Evolutionary conservation across 2,329 filamentous ascomycete species (phyloP), one percentile per base, ranked within the genome.

Genomic region (Cladosporium sp.): DNA sequence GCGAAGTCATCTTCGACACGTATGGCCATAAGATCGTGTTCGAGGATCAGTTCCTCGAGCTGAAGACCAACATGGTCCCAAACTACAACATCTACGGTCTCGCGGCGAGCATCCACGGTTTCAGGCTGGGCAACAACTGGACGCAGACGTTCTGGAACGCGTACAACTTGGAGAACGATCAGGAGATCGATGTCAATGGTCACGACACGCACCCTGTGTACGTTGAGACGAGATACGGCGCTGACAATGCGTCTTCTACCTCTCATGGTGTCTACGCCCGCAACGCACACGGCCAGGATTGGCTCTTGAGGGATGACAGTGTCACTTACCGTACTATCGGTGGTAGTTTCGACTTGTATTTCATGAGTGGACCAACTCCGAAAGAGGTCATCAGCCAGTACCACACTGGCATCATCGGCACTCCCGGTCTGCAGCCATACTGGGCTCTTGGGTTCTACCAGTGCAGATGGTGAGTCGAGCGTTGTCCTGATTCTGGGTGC

Each of bases 231-330:
- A 58, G 65, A 7, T 68, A 67, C 41, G 49, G 56, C 7, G 54
- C 56, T 10, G 57, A 49, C 13, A 49, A 53, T n/a, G 46, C 52
- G 13, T 28, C 19, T 18, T 53, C 58, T 1, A 56, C 56, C 1
- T 60, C 64, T 4, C 64, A 68, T 46, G 64, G 63, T n/a, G 61
- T 68, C 1, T 68, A 68, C 54, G 64, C 60, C 9, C 58, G 66
- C 4, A 67, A 68, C 42, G 62, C 63, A 2, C 64, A 68, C 44
- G 65, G 58, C 13, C 65, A 67, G 35, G 66, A 68, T 14, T 67
- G 63, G 63, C 58, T 68, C 3, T 50, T 67, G 22, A 56, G 61
- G 28, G 37, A 53, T 1, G 55, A 58, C 4, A 60, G 51, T 9
- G 43, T 68, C 19, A 66, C 63, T 1, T 67, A 66, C 50, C 59